Evolutionary conservation across 495 filamentous ascomycete genomes (phyloP).

Genomic region (Penicillium antarcticum): DNA sequence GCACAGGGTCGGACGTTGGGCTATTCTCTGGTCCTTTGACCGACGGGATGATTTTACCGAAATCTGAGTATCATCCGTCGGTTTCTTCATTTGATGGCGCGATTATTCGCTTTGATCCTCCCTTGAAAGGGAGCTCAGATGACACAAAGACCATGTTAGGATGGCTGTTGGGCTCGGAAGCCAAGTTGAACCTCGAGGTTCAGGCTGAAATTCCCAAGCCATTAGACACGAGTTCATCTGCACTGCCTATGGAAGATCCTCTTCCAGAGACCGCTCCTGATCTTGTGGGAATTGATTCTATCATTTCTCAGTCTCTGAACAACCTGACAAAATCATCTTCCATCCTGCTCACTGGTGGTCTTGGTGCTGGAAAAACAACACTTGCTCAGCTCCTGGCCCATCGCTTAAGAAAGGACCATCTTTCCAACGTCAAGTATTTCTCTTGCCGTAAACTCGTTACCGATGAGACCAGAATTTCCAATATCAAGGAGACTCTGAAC

Average conservation of each 20-base stretch:
- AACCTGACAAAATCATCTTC: constrained; percentile 83
- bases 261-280: constrained; percentile 50
- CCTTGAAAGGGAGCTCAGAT: constrained; percentile 39
- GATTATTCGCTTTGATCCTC: constrained; percentile 72
- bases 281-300: constrained; percentile 81
- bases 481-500: constrained; percentile 83
- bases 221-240: constrained; percentile 43
- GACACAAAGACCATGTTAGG: constrained; percentile 49
- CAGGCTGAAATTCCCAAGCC: constrained; percentile 66
- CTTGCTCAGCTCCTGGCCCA: constrained; percentile 65
- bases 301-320: constrained; percentile 65
- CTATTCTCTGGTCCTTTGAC: constrained; percentile 85
- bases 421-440: constrained; percentile 79
- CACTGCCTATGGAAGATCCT: constrained; percentile 47
- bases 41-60: constrained; percentile 74
- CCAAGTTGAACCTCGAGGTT: constrained; percentile 66
- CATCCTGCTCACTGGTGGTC: constrained; percentile 79
- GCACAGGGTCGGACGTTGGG: constrained; percentile 39
- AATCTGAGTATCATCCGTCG: constrained; percentile 32
- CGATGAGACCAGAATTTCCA: constrained; percentile 82
- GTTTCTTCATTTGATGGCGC: constrained; percentile 58
- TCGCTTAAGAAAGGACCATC: constrained; percentile 57
- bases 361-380: constrained; percentile 85
- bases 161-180: constrained; percentile 78
- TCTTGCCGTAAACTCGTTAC: constrained; percentile 79